Conservation (phyloP, 805 yeast species). For the Candida odintsovae region DNA sequence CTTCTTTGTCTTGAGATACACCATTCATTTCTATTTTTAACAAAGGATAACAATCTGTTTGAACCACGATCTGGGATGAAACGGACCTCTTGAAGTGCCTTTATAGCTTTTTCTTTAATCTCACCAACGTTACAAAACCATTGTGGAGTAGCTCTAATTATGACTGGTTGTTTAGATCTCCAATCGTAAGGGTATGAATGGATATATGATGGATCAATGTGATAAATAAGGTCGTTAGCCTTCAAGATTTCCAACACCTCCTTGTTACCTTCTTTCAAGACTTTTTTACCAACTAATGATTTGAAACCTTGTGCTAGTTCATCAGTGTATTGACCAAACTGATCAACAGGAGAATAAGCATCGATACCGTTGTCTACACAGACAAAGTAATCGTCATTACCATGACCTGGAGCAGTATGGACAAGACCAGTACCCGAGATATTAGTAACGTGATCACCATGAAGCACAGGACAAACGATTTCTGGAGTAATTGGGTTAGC, state of each 20-base stretch:
- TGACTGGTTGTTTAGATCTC: constrained; percentile 94
- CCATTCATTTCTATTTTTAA: constrained; percentile 85
- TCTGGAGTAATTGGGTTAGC: constrained; percentile 45
- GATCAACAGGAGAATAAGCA: constrained; percentile 76
- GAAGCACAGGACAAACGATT: constrained; percentile 51
- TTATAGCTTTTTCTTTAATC: constrained; percentile 57
- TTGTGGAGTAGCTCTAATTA: constrained; percentile 92
- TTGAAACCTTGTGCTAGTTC: constrained; percentile 45
- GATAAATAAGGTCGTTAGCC: constrained; percentile 39
- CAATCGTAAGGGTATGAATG: constrained; percentile 97
- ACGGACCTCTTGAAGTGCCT: constrained; percentile 53
- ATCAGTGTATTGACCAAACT: constrained; percentile 57
- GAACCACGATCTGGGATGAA: constrained; percentile 73
- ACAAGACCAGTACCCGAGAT: constrained; percentile 91
- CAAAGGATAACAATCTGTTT: constrained; percentile 66
- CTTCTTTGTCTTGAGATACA: constrained; percentile 93
- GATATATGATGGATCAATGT: constrained; percentile 42
- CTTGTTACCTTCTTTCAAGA: constrained; percentile 53
- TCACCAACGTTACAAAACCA: constrained; percentile 88
- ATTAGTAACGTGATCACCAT: constrained; percentile 77
- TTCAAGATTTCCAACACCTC: constrained; percentile 39
- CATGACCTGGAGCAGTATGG: constrained; percentile 98
- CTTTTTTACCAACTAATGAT: constrained; percentile 49
- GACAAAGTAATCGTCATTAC: constrained; percentile 81
- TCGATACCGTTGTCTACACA: constrained; percentile 53